Base-by-base conservation (phyloP, 2,329 filamentous ascomycete species). In the Fusarium guadeloupense region DNA sequence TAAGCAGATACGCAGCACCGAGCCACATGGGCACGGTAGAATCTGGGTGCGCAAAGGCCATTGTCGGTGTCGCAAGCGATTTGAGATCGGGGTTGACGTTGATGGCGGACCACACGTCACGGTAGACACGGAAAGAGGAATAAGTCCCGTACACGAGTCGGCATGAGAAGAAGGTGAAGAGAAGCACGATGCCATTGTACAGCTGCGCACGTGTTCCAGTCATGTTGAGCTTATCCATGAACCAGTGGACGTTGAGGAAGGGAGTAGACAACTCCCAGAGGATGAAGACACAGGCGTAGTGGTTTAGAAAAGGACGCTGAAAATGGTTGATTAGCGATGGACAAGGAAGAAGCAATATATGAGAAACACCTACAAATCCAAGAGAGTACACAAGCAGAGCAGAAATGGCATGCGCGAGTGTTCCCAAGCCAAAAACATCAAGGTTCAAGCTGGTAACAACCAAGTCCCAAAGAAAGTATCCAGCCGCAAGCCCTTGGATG, bases 221-320 rank as follows among this genome's bases (percentile, higher is more conserved):
- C 82, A 92, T 87, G 69, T 86, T 84, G 55, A 94, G 80, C 79
- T 96, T 96, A 77, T 96, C 92, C 77, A 90, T 91, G 80, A 95
- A 95, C 92, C 92, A 96, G 80, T 96, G 92, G 72, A 94, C 85
- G 73, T 96, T 96, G 54, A 95, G 83, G 75, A 95, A 93, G 8
- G 91, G 91, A 5, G 89, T 90, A 21, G 90, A 93, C 33, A 96
- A 84, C 76, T 96, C 92, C 85, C 93, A 96, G 54, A 95, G 87
- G 69, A 96, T 91, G 76, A 96, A 96, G 56, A 86, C 86, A 52
- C 85, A 84, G 52, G 85, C 89, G 76, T 95, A 96, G 79, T 88
- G 93, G 79, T 94, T 93, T 64, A 93, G 83, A 70, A 94, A 93
- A 3, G 92, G 92, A 57, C 90, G 84, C 91, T 95, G 71, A 25